Evolutionary conservation across 1,139 yeast species (phyloP).

Genomic region (Zhuliangozyma blackwelliae): DNA sequence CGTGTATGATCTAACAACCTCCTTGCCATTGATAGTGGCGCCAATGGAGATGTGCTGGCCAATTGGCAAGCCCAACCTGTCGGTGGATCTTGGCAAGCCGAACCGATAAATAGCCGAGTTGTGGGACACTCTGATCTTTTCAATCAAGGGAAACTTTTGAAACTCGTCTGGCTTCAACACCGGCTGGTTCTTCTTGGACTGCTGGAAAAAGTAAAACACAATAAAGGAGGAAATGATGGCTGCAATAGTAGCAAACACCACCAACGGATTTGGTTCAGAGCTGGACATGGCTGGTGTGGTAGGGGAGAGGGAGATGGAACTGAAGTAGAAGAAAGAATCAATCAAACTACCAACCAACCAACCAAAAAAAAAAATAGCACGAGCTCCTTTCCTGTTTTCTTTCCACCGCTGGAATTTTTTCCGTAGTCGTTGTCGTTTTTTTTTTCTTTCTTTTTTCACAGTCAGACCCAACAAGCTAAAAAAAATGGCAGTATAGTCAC

Average conservation of each 20-base stretch:
- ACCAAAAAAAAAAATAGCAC: no score
- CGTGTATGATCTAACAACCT: conserved; percentile 86
- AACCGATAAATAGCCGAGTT: conserved; percentile 84
- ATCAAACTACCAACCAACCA: no score
- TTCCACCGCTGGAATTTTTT: no score
- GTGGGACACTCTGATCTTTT: conserved; percentile 73
- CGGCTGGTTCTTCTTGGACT: conserved; percentile 39
- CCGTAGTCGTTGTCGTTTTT: no score
- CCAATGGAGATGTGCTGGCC: conserved; percentile 89
- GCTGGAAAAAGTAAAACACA: conserved; percentile 33
- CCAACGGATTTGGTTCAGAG: conserved; percentile 36
- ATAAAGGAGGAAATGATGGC: conserved; percentile 36
- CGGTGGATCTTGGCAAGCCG: conserved; percentile 72
- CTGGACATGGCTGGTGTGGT: no score
- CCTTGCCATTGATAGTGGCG: conserved; percentile 66
- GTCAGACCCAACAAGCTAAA: no score
- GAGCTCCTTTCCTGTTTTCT: no score
- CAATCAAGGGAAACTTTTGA: conserved; percentile 77
- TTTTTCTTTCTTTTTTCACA: no score
- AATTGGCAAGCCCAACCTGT: conserved; percentile 83
- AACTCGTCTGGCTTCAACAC: conserved; percentile 64
- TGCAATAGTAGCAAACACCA: conserved; percentile 40
- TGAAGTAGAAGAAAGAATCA: no score
- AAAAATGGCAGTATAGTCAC: no score
- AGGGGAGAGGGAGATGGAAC: no score